phyloP scores from a whole-genome alignment of 805 yeast species.

The Lipomyces spencermartinsiae region DNA sequence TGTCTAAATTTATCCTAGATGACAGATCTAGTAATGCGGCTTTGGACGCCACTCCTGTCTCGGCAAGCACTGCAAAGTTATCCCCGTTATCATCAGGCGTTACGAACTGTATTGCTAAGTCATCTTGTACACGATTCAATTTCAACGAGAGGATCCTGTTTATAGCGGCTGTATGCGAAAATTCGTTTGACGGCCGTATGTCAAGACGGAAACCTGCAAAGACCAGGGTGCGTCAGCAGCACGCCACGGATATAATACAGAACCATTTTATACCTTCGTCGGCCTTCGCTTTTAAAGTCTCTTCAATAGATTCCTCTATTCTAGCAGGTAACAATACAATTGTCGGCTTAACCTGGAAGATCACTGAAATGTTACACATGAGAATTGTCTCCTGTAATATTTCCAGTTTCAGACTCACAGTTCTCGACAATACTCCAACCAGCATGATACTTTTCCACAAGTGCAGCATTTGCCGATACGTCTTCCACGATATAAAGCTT shows the following conservation, averaged over 20 bases:
- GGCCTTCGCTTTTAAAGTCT: conserved; percentile 14
- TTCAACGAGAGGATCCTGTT: conserved; percentile 21
- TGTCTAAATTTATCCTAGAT: conserved; percentile 26
- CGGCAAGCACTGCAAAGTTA: not conserved
- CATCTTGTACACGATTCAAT: not conserved
- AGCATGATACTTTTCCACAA: conserved; percentile 27
- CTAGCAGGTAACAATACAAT: conserved; percentile 26
- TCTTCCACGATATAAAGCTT: conserved; percentile 29
- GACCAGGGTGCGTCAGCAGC: not conserved
- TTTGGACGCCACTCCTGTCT: not conserved
- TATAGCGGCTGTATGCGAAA: conserved; percentile 21
- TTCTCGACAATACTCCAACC: conserved; percentile 31
- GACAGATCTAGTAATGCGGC: conserved; percentile 19
- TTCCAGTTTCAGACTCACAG: not conserved
- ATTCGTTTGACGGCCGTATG: conserved; percentile 32
- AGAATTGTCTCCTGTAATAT: not conserved
- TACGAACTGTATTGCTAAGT: not conserved
- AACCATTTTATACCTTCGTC: not conserved
- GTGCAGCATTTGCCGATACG: conserved; percentile 25
- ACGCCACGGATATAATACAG: not conserved
- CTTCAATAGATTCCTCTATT: conserved; percentile 29
- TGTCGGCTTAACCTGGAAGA: conserved; percentile 33
- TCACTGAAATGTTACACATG: conserved; percentile 9
- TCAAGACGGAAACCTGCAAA: conserved; percentile 17
- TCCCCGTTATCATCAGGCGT: conserved; percentile 15